A percentile compares a stretch with the other conserved stretches of the same genome.
These are phyloP conservation scores for Croton laevigatus DNA, from an alignment of 441 rosid genomes.

Conservation along the genomic window DNA sequence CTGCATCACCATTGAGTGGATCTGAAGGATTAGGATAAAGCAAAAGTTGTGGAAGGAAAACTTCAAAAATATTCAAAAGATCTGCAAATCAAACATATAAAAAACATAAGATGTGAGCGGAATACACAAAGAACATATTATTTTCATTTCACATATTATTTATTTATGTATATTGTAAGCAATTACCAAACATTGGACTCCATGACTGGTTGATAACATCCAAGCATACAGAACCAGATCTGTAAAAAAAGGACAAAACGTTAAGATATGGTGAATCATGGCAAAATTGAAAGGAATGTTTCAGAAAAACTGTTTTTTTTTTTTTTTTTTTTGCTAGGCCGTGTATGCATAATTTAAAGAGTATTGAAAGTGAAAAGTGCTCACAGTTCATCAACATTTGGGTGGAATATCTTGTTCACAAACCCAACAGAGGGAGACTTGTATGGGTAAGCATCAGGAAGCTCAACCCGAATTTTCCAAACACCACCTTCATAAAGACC, in stretches of 20 bases:
- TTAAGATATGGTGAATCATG: background rate
- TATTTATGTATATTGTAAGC: too few species aligned
- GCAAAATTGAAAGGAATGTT: slow-evolving; percentile 6
- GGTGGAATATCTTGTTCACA: slow-evolving; percentile 74
- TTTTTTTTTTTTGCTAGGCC: too few species aligned
- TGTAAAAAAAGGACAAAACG: slow-evolving; percentile 26
- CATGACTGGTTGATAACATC: slow-evolving; percentile 80
- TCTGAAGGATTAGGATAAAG: slow-evolving; percentile 70
- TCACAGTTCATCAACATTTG: slow-evolving; percentile 78
- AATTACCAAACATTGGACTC: slow-evolving; percentile 85
- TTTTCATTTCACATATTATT: too few species aligned
- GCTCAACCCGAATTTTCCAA: slow-evolving; percentile 73
- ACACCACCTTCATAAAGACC: slow-evolving; percentile 73
- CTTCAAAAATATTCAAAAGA: slow-evolving; percentile 64
- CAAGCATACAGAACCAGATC: slow-evolving; percentile 78
- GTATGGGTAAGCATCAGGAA: slow-evolving; percentile 78
- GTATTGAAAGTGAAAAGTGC: slow-evolving; percentile 27
- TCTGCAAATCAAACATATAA: slow-evolving; percentile 43
- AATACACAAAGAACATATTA: too few species aligned
- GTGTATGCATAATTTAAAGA: background rate
- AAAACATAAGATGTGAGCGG: too few species aligned
- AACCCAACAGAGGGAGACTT: slow-evolving; percentile 78
- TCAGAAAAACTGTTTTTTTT: background rate
- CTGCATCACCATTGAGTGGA: slow-evolving; percentile 66
- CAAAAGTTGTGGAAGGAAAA: slow-evolving; percentile 64